phyloP scores from a whole-genome alignment of 352 stramenopile genomes.

The Globisporangium splendens region DNA sequence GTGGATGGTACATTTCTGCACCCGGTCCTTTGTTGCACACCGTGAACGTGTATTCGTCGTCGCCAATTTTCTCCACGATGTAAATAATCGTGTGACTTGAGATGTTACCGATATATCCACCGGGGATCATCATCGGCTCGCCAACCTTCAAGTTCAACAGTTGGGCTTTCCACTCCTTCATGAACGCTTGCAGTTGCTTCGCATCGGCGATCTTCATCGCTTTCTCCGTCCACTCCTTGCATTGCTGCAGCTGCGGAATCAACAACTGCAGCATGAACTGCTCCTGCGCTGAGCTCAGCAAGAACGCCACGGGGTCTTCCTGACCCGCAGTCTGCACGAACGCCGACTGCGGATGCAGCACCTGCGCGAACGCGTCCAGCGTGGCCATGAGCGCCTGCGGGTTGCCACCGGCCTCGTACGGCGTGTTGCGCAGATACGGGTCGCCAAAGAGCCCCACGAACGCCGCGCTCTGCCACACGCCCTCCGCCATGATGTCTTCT shows the following conservation, averaged over 20 bases:
- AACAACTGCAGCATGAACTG: conserved; percentile 43
- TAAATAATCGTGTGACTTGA: conserved; percentile 81
- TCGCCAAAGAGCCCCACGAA: conserved; percentile 81
- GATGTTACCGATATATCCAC: conserved; percentile 73
- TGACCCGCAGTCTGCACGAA: conserved; percentile 7
- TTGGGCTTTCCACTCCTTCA: conserved; percentile 68
- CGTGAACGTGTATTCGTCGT: conserved; percentile 68
- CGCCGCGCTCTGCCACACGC: conserved; percentile 57
- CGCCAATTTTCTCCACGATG: conserved; percentile 67
- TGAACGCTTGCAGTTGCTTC: conserved; percentile 57
- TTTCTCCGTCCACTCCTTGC: conserved; percentile 51
- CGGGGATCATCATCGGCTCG: conserved; percentile 60
- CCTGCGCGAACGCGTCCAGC: conserved; percentile 32
- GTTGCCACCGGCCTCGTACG: conserved; percentile 72
- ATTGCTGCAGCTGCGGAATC: conserved; percentile 51
- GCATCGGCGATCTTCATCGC: conserved; percentile 56
- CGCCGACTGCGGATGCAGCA: conserved; percentile 31
- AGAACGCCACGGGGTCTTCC: conserved; percentile 40
- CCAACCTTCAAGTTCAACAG: conserved; percentile 35
- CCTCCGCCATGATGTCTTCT: conserved; percentile 16
- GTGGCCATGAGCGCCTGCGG: conserved; percentile 56
- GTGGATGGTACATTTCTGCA: conserved; percentile 81
- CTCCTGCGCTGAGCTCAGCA: conserved; percentile 46
- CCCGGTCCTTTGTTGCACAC: conserved; percentile 88
- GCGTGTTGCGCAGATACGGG: conserved; percentile 71